A percentile compares a stretch with the other conserved stretches of the same genome.
Evolutionary conservation across 169 alveolate species (phyloP).

Genomic region (Plasmodium gallinaceum): DNA sequence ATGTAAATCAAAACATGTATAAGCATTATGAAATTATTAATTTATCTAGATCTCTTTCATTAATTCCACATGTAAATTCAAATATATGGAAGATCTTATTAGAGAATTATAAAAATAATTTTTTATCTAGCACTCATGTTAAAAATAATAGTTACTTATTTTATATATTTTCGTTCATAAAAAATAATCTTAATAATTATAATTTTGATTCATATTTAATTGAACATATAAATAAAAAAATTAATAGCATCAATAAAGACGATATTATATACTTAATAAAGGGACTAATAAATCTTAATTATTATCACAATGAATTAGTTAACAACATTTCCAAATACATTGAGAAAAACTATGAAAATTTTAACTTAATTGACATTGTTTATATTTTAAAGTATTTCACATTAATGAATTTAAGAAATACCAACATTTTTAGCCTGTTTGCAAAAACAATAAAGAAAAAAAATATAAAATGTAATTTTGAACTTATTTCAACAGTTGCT

Average conservation of each 20-base stretch:
- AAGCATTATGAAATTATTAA: slow-evolving; percentile 71
- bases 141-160: slow-evolving; percentile 63
- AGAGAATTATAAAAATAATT: slow-evolving; percentile 43
- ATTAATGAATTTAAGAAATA: slow-evolving; percentile 37
- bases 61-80: slow-evolving; percentile 45
- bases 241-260: slow-evolving; percentile 1
- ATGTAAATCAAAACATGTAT: slow-evolving; percentile 36
- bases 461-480: slow-evolving; percentile 20
- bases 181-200: slow-evolving; percentile 10
- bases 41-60: slow-evolving; percentile 53
- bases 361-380: slow-evolving; percentile 63
- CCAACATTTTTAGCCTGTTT: slow-evolving; percentile 22
- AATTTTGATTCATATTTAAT: slow-evolving; percentile 27
- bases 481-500: slow-evolving; percentile 43
- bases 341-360: slow-evolving; percentile 21
- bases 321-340: slow-evolving; percentile 48
- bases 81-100: slow-evolving; percentile 41
- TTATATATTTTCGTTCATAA: slow-evolving; percentile 56
- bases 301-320: slow-evolving; percentile 57
- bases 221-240: slow-evolving; percentile 55
- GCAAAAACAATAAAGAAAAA: slow-evolving; percentile 57
- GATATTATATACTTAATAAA: slow-evolving; percentile 56
- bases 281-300: slow-evolving; percentile 53
- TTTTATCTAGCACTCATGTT: slow-evolving; percentile 30
- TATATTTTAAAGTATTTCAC: slow-evolving; percentile 71